Base-by-base conservation (phyloP, 1,284 basidiomycete genomes). In the Vanrija sp. region DNA sequence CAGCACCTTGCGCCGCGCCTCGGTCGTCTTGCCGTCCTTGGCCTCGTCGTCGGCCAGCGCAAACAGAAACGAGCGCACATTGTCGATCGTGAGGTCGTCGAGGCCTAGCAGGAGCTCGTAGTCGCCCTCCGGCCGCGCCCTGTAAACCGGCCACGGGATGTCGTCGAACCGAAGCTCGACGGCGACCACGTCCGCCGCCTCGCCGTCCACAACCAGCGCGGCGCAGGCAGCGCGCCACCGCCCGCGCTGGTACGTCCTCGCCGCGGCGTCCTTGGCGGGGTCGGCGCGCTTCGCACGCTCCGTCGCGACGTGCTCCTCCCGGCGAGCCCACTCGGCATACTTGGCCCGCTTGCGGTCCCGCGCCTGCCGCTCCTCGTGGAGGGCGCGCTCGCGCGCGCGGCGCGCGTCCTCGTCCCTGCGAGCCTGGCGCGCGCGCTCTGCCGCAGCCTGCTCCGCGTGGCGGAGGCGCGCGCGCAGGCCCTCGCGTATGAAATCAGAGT, bases 121-220 rank as follows among this genome's bases (percentile, higher is more conserved):
- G 2, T 79, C 47, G 2, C 63, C 66, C 0, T 65, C 45, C 4
- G 77, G 63, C 12, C 53, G 49, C 0, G 61, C 57, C 19, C 44
- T 47, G 25, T 82, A 75, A 43, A 88, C 75, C 0, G 89, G 89
- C 89, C 89, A 92, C 1, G 89, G 89, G 9, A 92, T 82, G 66
- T 89, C 85, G 12, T 65, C 65, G 63, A 88, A 88, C 2, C 62
- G 53, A 23, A 84, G 66, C 22, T 62, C 38, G 18, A 49, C 46
- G 38, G 51, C 41, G 24, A 64, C 23, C n/a, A 65, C 19, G 16
- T 61, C 54, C 37, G 57, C 46, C 54, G 51, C 49, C 18, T 61
- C 64, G 45, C 57, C 51, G 31, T 62, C 57, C 9, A 31, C 18
- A 49, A 53, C 51, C 16, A 67, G 52, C 22, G 54, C 50, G 7